phyloP scores from a whole-genome alignment of 2,329 filamentous ascomycete genomes.

The Whalleya microplaca region DNA sequence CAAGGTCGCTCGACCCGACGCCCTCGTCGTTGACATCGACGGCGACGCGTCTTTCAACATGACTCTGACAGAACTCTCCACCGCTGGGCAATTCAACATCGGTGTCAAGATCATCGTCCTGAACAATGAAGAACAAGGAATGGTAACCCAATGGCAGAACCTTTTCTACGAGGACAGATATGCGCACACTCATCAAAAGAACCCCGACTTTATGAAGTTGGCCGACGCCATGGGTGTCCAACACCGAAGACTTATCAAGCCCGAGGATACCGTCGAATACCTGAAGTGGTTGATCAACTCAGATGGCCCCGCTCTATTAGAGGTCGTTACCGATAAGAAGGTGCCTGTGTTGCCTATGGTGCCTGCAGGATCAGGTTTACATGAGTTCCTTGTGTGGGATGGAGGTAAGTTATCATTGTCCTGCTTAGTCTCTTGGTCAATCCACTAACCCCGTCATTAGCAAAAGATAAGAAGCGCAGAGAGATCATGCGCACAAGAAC shows the following conservation, averaged over 20 bases:
- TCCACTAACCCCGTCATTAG: constrained; percentile 50
- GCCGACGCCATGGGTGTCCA: constrained; percentile 89
- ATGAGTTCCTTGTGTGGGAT: constrained; percentile 93
- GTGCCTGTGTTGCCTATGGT: constrained; percentile 98
- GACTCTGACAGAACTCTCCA: constrained; percentile 94
- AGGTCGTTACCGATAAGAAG: constrained; percentile 90
- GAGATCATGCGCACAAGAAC: constrained; percentile 69
- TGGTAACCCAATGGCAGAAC: constrained; percentile 99
- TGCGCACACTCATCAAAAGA: constrained; percentile 89
- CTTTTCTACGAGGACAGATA: constrained; percentile 96
- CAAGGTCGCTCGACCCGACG: constrained; percentile 80
- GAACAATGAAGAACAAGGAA: constrained; percentile 97
- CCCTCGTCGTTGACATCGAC: constrained; percentile 92
- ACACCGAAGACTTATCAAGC: constrained; percentile 70
- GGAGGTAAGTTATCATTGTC: constrained; percentile 57
- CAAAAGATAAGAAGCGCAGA: constrained; percentile 69
- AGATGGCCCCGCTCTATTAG: constrained; percentile 89
- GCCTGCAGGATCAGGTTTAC: constrained; percentile 80
- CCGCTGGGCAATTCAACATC: constrained; percentile 93
- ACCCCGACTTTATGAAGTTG: constrained; percentile 95
- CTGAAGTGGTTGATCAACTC: constrained; percentile 87
- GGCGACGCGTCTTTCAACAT: constrained; percentile 99
- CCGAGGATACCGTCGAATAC: constrained; percentile 75
- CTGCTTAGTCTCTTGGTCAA: constrained; percentile 16
- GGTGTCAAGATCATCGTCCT: constrained; percentile 92